Evolutionary conservation across 768 basidiomycete genomes (phyloP).

Genomic region (Tubosaeta brunneosetosa): DNA sequence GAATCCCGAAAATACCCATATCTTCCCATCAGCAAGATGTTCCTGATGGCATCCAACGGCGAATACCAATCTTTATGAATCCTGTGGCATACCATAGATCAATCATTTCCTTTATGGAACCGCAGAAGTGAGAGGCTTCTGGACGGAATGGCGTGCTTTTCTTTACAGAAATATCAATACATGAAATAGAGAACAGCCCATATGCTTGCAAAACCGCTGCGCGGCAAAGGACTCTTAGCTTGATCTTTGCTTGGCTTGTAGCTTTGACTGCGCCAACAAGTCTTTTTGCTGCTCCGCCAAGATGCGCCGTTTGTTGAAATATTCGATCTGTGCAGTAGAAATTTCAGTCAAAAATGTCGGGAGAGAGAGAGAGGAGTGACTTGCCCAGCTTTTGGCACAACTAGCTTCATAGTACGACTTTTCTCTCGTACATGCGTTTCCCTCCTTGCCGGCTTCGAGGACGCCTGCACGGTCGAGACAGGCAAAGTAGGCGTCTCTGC

Average conservation of each 20-base stretch:
- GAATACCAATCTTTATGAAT: background rate
- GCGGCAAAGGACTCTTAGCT: background rate
- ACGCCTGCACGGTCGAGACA: conserved; percentile 73
- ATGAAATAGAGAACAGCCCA: conserved; percentile 1
- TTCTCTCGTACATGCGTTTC: conserved; percentile 51
- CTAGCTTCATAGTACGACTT: conserved; percentile 58
- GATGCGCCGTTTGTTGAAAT: conserved; percentile 88
- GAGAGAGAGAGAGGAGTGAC: conserved; percentile 25
- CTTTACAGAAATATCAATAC: conserved; percentile 1
- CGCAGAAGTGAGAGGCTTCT: background rate
- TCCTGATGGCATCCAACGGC: conserved; percentile 1
- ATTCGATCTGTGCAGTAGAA: conserved; percentile 78
- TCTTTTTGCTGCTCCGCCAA: conserved; percentile 77
- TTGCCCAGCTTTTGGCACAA: conserved; percentile 89
- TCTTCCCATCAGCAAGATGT: background rate
- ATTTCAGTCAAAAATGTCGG: background rate
- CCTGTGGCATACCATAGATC: background rate
- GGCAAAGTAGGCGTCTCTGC: conserved; percentile 75
- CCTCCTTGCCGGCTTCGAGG: conserved; percentile 72
- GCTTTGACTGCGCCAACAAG: conserved; percentile 47
- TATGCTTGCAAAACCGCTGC: background rate
- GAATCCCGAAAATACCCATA: background rate
- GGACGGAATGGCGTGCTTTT: background rate
- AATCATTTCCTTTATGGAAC: background rate
- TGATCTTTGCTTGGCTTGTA: conserved; percentile 28